phyloP scores from a whole-genome alignment of 495 filamentous ascomycete genomes.

The Daldinia grandis region DNA sequence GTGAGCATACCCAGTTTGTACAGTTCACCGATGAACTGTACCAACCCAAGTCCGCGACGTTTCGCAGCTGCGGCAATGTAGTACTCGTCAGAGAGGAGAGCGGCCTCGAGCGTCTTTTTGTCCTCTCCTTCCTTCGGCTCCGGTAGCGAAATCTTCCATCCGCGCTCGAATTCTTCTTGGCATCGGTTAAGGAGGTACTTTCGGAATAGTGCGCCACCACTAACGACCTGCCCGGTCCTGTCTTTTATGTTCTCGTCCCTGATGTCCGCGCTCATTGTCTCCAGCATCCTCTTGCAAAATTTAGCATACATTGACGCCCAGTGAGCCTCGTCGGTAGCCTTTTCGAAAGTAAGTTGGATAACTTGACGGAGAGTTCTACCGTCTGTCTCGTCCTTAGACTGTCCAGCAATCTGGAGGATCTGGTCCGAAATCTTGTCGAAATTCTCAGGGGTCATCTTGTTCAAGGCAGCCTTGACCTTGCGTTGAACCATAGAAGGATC shows the following conservation, averaged over 20 bases:
- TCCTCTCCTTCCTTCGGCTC: constrained; percentile 78
- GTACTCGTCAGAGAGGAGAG: constrained; percentile 95
- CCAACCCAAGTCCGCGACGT: constrained; percentile 93
- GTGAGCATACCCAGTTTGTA: constrained; percentile 99
- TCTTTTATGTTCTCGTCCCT: constrained; percentile 93
- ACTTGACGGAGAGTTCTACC: constrained; percentile 95
- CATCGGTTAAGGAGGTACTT: constrained; percentile 99
- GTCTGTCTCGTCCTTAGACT: constrained; percentile 95
- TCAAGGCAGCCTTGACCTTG: constrained; percentile 97
- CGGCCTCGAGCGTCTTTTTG: constrained; percentile 68
- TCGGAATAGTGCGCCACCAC: constrained; percentile 91
- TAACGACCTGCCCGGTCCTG: constrained; percentile 84
- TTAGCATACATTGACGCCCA: constrained; percentile 99
- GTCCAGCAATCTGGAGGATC: constrained; percentile 89
- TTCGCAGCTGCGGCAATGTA: constrained; percentile 96
- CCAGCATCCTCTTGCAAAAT: constrained; percentile 97
- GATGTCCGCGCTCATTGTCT: constrained; percentile 94
- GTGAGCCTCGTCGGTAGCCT: constrained; percentile 97
- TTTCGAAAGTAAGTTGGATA: constrained; percentile 98
- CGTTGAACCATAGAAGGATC: constrained; percentile 94
- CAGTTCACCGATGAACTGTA: constrained; percentile 99
- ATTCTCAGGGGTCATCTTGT: constrained; percentile 99
- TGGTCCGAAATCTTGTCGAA: constrained; percentile 96
- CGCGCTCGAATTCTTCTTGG: constrained; percentile 98
- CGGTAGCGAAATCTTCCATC: constrained; percentile 92